Conservation (phyloP, 805 yeast genomes). For the Barnettozyma salicaria region DNA sequence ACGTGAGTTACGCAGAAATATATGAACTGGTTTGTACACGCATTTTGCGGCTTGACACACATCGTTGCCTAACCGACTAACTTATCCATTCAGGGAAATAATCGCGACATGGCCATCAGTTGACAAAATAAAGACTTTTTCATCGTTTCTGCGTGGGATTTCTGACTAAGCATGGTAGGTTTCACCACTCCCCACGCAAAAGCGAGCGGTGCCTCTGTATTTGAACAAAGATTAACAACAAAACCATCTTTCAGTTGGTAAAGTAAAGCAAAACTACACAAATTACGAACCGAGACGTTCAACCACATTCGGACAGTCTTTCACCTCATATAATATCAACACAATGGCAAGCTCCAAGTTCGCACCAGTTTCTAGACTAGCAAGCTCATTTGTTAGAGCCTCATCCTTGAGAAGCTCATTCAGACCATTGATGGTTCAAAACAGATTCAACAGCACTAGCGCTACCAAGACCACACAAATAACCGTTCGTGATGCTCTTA, state of each 20-base stretch:
- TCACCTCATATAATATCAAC: not conserved
- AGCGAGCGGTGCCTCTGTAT: no score
- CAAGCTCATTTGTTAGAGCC: conserved; percentile 5
- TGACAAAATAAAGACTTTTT: no score
- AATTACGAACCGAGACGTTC: conserved; percentile 1
- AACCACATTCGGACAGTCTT: not conserved
- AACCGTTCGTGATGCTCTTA: conserved; percentile 96
- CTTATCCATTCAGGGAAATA: not conserved
- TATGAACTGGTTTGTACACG: conserved; percentile 1
- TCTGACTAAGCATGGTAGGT: conserved; percentile 1
- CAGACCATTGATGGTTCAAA: conserved; percentile 5
- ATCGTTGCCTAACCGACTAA: not conserved
- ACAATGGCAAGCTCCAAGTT: conserved; percentile 5
- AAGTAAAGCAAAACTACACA: not conserved
- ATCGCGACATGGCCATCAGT: conserved; percentile 1
- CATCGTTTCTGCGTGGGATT: no score
- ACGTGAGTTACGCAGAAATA: not conserved
- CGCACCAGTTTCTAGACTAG: conserved; percentile 7
- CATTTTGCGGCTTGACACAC: no score
- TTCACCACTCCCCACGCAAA: conserved; percentile 7
- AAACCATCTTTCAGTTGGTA: no score
- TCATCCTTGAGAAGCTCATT: conserved; percentile 1
- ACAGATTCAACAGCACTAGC: conserved; percentile 21
- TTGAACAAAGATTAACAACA: no score
- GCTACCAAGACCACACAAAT: conserved; percentile 36